Conservation (phyloP, 2,329 filamentous ascomycete species). For the Epicoccum nigrum region DNA sequence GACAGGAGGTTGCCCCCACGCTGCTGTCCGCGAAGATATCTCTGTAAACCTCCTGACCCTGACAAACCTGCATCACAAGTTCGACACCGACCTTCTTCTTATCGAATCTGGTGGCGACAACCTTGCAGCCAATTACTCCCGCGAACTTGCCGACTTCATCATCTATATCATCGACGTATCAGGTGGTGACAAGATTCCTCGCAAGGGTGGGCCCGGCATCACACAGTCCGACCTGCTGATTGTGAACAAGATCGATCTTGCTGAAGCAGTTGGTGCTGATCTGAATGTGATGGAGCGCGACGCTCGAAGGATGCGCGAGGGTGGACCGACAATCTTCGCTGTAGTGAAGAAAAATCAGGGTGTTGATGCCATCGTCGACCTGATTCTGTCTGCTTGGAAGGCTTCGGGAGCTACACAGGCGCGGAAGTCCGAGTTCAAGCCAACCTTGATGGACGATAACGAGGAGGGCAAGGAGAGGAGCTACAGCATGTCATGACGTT, state of each 20-base stretch:
- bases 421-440: conserved; percentile 41
- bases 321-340: conserved; percentile 92
- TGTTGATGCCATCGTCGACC: conserved; percentile 82
- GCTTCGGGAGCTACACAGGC: conserved; percentile 72
- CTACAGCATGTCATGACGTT: conserved; percentile 10
- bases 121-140: conserved; percentile 92
- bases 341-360: conserved; percentile 93
- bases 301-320: conserved; percentile 90
- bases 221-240: conserved; percentile 93
- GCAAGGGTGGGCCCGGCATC: conserved; percentile 95
- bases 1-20: conserved; percentile 95
- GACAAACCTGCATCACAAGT: conserved; percentile 82
- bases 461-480: conserved; percentile 21
- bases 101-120: conserved; percentile 98
- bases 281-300: conserved; percentile 93
- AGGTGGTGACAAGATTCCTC: conserved; percentile 93
- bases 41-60: conserved; percentile 90
- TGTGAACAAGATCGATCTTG: conserved; percentile 97
- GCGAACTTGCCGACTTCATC: conserved; percentile 96
- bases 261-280: conserved; percentile 88
- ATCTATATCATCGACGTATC: conserved; percentile 98
- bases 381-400: conserved; percentile 93
- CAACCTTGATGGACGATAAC: conserved; percentile 41
- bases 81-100: conserved; percentile 81
- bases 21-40: conserved; percentile 96